A percentile compares a stretch with the other conserved stretches of the same genome.
These are phyloP conservation scores for Pseudogymnoascus verrucosus DNA, from an alignment of 2,329 filamentous ascomycete genomes.

Conservation along the genomic window DNA sequence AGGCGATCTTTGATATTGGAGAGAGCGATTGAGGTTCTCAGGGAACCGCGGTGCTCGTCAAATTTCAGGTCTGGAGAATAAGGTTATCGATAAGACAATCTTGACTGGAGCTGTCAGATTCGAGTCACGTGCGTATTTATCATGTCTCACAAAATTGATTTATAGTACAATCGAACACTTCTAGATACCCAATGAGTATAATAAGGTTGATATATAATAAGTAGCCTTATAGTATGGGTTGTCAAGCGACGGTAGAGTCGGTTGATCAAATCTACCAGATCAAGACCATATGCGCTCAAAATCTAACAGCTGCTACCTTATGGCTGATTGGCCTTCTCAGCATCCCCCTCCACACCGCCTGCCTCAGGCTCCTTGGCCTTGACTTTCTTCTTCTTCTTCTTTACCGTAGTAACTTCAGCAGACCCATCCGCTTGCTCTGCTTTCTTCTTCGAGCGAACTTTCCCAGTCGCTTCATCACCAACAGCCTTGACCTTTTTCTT, in stretches of 20 bases:
- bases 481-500: constrained; percentile 41
- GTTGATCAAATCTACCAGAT: not conserved
- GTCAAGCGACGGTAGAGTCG: not conserved
- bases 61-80: constrained; percentile 2
- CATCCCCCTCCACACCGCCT: constrained; percentile 20
- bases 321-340: constrained; percentile 17
- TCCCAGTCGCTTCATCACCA: constrained; percentile 26
- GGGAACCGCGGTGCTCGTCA: not conserved
- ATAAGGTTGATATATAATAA: not conserved
- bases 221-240: not conserved
- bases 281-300: not conserved
- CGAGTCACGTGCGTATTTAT: not conserved
- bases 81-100: constrained; percentile 5
- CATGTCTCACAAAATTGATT: not conserved
- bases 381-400: constrained; percentile 23
- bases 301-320: not conserved
- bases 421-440: constrained; percentile 9
- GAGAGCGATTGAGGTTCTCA: not conserved
- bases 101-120: not conserved
- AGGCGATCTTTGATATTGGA: not conserved
- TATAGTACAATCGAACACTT: not conserved
- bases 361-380: constrained; percentile 23
- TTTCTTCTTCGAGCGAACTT: constrained; percentile 8
- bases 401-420: constrained; percentile 15
- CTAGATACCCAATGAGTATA: not conserved